Evolutionary conservation across 768 basidiomycete species (phyloP), one percentile per base, ranked within the genome.

Genomic region (Suillus fuscotomentosus): DNA sequence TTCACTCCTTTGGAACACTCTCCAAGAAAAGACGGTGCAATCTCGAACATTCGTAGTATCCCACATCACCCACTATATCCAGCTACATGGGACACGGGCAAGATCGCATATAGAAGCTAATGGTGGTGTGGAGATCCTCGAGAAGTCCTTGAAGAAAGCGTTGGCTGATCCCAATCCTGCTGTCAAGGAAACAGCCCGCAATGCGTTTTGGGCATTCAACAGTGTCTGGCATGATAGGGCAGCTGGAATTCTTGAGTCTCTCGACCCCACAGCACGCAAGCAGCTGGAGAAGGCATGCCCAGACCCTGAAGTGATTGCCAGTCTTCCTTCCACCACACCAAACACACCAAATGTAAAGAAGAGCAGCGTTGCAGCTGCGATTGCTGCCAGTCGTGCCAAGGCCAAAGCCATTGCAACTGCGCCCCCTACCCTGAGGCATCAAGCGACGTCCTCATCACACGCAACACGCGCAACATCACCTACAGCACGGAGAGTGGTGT

Each of bases 321-420:
- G 72, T 31, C 72, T 81, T 31, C 78, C 83, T 38, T 81, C 84
- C 3, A 59, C 57, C 27, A 24, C 57, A 42, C 75, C 81, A 3
- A 84, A 85, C 9, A 86, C 89, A 17, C 85, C 85, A 60, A 77
- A 74, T 61, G 75, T 75, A 61, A 95, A 94, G 79, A 95, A 95
- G 76, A 86, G 86, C 53, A 93, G 92, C 64, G 81, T 95, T 62
- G 89, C 92, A 47, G 92, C 94, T 10, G 87, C 92, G 27, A 92
- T 96, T 70, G 95, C 95, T 47, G 94, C 95, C 24, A 95, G 91
- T 72, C 85, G 94, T 27, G 92, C 90, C 17, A 96, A 93, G 73
- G 92, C 92, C 17, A 94, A 88, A 70, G 89, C 86, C 24, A 92
- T 92, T 65, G 91, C 93, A 3, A 88, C 83, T 39, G 90, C 92